Evolutionary conservation across 2,329 filamentous ascomycete genomes (phyloP).

Genomic region (Penicillium sp.): DNA sequence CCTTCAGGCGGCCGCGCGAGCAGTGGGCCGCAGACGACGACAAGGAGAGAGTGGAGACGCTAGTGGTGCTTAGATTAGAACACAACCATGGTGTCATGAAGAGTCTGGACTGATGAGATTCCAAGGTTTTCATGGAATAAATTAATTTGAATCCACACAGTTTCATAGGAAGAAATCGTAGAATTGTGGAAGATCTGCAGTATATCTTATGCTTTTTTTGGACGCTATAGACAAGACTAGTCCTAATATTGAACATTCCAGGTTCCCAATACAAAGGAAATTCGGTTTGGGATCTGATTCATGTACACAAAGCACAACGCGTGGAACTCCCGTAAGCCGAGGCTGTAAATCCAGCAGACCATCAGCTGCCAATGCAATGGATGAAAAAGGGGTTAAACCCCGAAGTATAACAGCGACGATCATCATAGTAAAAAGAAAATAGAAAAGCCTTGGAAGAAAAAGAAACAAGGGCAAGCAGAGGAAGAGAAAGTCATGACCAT

Average conservation of each 20-base stretch:
- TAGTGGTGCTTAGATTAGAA: constrained; percentile 24
- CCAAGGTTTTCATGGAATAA: not conserved
- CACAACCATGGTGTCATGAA: constrained; percentile 14
- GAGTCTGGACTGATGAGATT: not conserved
- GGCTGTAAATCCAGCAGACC: constrained; percentile 16
- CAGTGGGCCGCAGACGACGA: constrained; percentile 22
- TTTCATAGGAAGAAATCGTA: not conserved
- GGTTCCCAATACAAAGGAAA: not conserved
- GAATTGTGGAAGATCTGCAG: not conserved
- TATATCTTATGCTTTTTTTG: not conserved
- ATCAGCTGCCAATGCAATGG: constrained; percentile 17
- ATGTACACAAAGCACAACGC: constrained; percentile 11
- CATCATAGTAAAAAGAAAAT: constrained; percentile 9
- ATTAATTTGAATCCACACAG: not conserved
- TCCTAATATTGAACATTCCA: not conserved
- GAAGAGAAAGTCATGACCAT: constrained; percentile 5
- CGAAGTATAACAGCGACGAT: constrained; percentile 12
- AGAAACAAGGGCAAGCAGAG: not conserved
- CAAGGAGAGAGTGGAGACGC: constrained; percentile 23
- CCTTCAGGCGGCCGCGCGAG: constrained; percentile 21
- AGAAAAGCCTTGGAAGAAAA: not conserved
- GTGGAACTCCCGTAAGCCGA: constrained; percentile 19
- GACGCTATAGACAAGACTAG: not conserved
- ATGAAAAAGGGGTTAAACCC: not conserved
- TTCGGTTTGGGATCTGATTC: constrained; percentile 3